A percentile compares a stretch with the other conserved stretches of the same genome.
These are phyloP conservation scores for Thielaviopsis euricoi DNA, from an alignment of 2,329 filamentous ascomycete genomes.

Conservation along the genomic window DNA sequence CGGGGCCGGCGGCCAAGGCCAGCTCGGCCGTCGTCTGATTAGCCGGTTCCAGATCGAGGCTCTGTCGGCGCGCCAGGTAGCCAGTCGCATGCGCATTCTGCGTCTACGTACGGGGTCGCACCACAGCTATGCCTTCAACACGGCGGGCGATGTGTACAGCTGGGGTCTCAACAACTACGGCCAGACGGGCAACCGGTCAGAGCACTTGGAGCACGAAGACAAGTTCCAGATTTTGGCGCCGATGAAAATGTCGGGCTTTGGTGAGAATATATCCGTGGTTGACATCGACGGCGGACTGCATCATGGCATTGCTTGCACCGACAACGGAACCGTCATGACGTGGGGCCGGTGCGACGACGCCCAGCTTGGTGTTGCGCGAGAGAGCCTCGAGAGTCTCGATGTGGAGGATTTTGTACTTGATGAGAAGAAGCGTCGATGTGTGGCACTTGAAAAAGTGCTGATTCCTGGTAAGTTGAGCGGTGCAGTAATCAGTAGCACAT, in stretches of 20 bases:
- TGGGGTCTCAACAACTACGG: constrained; percentile 61
- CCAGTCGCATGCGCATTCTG: constrained; percentile 20
- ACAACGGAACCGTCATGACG: constrained; percentile 25
- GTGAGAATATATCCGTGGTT: constrained; percentile 31
- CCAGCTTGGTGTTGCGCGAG: constrained; percentile 15
- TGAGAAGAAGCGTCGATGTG: constrained; percentile 4
- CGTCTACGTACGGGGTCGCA: constrained; percentile 41
- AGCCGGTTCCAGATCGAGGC: constrained; percentile 31
- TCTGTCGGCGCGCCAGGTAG: constrained; percentile 25
- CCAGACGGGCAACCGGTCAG: constrained; percentile 45
- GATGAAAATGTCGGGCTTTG: constrained; percentile 20
- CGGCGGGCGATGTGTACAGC: constrained; percentile 44
- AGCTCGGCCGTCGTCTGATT: constrained; percentile 26
- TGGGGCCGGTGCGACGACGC: constrained; percentile 29
- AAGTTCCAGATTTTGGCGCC: constrained; percentile 15
- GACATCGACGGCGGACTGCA: constrained; percentile 47
- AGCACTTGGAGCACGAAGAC: constrained; percentile 37
- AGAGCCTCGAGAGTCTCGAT: too few relatives aligned
- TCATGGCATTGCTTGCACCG: constrained; percentile 37
- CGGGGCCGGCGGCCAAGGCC: constrained; percentile 36
- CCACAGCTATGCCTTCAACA: constrained; percentile 52
- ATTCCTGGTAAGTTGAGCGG: neutral
- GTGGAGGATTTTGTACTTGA: neutral
- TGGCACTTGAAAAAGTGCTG: constrained; percentile 4
- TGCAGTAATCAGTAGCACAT: too few relatives aligned